Evolutionary conservation across 345 rosid genomes (phyloP), one percentile per base, ranked within the genome.

Genomic region (Passiflora organensis): DNA sequence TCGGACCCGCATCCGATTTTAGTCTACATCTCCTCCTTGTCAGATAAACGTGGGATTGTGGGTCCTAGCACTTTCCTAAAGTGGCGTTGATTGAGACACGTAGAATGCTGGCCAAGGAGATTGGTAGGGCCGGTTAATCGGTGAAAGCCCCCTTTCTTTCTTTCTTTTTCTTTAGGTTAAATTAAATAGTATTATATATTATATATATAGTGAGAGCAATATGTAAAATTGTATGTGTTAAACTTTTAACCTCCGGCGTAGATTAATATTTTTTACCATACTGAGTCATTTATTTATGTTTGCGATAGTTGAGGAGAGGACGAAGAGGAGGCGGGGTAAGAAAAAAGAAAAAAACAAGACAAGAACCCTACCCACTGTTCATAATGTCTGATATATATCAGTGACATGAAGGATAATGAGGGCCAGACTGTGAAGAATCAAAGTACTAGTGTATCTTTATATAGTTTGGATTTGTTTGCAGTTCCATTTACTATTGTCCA

Each of bases 41-140:
- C 38, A 15, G 14, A 32, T 24, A 8, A 18, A 4, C 51, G 14
- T 9, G 32, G 32, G 0, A 45, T 19, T 25, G 6, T 1, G n/a
- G n/a, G 8, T 14, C 0, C 14, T 2, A 15, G 1, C 24, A 13
- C 10, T 16, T n/a, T n/a, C 39, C 16, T 6, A 2, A 1, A 13
- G 1, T 14, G 64, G 13, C 28, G 49, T 10, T 2, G 15, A 10
- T 0, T 23, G n/a, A 8, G 16, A 41, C 11, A 12, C 10, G 0
- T 43, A 20, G 6, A 48, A 60, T 38, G 4, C 13, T 23, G 12
- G 15, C 48, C n/a, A 48, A 37, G 55, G 21, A 19, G 2, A 39
- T 13, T 24, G 51, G 46, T 16, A 14, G 63, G 38, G 55, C 44
- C 55, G 14, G 17, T 58, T 14, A 22, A 39, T 15, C 49, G 19